Percentiles rank a stretch among this genome's conserved stretches.
Evolutionary conservation across 306 rosid species (phyloP).

Genomic region (Cucurbita pepo): DNA sequence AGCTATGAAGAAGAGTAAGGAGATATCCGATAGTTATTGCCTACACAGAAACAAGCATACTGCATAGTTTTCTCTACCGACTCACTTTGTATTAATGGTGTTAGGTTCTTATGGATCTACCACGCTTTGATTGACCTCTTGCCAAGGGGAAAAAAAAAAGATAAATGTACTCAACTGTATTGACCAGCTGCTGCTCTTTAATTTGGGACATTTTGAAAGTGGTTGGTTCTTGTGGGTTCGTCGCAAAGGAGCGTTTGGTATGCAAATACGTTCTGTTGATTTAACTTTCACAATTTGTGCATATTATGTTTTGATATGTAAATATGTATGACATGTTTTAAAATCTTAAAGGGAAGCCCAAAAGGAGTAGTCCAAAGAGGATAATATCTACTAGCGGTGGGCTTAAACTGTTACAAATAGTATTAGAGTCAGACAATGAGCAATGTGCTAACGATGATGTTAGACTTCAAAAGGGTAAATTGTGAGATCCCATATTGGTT

Average conservation of each 20-base stretch:
- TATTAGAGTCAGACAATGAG: too few species aligned
- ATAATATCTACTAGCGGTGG: too few species aligned
- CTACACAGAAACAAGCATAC: slow-evolving; percentile 1
- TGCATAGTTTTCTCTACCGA: neutral
- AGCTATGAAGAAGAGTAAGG: neutral
- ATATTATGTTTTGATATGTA: neutral
- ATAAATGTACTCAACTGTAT: neutral
- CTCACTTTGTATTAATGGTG: neutral
- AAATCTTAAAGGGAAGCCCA: too few species aligned
- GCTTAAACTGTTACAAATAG: too few species aligned
- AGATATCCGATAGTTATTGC: neutral
- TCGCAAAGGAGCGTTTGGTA: neutral
- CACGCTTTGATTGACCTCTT: neutral
- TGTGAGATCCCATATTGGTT: too few species aligned
- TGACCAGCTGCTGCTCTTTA: neutral
- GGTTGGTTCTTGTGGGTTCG: neutral
- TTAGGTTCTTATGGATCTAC: neutral
- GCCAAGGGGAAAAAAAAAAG: neutral
- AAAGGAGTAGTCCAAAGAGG: too few species aligned
- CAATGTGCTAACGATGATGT: too few species aligned
- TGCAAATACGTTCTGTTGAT: neutral
- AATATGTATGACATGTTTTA: neutral
- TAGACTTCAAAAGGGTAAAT: too few species aligned
- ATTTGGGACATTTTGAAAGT: neutral
- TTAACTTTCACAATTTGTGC: neutral